These are phyloP conservation scores for Skeletonema marinoi DNA, from an alignment of 108 stramenopile species.

Conservation along the genomic window DNA sequence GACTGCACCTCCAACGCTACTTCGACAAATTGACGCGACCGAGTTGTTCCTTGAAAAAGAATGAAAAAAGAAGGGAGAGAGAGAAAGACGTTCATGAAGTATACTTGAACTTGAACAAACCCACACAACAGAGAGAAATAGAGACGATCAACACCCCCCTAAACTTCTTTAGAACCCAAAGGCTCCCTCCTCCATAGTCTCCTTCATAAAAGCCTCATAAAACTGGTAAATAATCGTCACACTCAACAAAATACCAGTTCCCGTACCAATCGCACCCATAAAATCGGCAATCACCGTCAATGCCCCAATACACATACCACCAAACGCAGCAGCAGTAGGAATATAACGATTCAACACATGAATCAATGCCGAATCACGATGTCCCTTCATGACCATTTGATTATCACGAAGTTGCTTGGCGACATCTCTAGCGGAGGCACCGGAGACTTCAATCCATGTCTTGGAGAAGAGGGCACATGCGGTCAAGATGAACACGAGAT, in stretches of 20 bases:
- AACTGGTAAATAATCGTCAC: slow-evolving; percentile 99
- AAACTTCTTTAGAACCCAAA: slow-evolving; percentile 39
- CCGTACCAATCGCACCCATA: slow-evolving; percentile 98
- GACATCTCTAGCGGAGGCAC: slow-evolving; percentile 95
- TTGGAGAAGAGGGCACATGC: slow-evolving; percentile 98
- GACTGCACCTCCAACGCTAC: slow-evolving; percentile 88
- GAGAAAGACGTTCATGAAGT: neutral
- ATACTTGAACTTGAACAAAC: neutral
- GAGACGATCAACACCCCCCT: neutral
- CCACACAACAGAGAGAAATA: no score
- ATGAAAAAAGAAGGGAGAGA: neutral
- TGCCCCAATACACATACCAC: slow-evolving; percentile 99
- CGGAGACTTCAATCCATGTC: slow-evolving; percentile 99
- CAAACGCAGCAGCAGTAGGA: slow-evolving; percentile 98
- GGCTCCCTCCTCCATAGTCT: slow-evolving; percentile 52
- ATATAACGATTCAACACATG: slow-evolving; percentile 99
- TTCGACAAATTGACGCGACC: slow-evolving; percentile 69
- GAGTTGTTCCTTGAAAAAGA: slow-evolving; percentile 35
- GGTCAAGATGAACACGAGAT: slow-evolving; percentile 96
- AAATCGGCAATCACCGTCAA: slow-evolving; percentile 97
- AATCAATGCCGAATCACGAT: slow-evolving; percentile 95
- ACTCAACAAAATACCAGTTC: slow-evolving; percentile 97
- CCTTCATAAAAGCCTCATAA: slow-evolving; percentile 94
- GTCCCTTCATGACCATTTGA: slow-evolving; percentile 99
- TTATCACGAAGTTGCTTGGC: slow-evolving; percentile 99